phyloP scores from a whole-genome alignment of 345 rosid species.

The Eucalyptus urophylla region DNA sequence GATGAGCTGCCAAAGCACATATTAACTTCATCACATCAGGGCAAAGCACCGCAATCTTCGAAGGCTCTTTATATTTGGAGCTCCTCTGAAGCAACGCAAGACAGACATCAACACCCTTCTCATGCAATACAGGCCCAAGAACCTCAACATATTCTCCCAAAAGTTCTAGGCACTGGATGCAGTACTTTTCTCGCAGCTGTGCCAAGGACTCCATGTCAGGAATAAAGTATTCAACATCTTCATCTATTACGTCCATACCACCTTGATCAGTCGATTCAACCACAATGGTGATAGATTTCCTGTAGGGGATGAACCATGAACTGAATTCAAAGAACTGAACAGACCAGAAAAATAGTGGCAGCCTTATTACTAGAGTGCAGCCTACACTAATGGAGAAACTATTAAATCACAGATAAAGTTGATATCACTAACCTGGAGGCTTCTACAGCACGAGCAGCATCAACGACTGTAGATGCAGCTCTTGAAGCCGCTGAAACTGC shows the following conservation, averaged over 20 bases:
- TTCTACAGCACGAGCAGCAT: conserved; percentile 75
- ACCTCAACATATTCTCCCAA: conserved; percentile 98
- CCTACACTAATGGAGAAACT: not conserved
- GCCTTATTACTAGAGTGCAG: not conserved
- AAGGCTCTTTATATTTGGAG: conserved; percentile 33
- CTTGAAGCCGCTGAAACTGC: conserved; percentile 80
- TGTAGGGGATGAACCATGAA: conserved; percentile 13
- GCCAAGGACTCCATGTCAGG: conserved; percentile 65
- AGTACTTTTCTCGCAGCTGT: conserved; percentile 79
- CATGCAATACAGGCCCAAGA: conserved; percentile 93
- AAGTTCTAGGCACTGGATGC: conserved; percentile 87
- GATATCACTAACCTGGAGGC: conserved; percentile 56
- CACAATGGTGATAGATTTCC: conserved; percentile 20
- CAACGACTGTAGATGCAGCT: conserved; percentile 90
- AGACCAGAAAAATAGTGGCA: not conserved
- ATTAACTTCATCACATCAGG: conserved; percentile 98
- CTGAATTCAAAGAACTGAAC: not conserved
- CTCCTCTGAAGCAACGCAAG: conserved; percentile 60
- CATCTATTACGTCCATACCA: conserved; percentile 22
- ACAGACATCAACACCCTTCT: conserved; percentile 97
- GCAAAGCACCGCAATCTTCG: conserved; percentile 32
- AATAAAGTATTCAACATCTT: conserved; percentile 51
- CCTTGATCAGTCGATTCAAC: conserved; percentile 24
- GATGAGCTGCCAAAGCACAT: conserved; percentile 95
- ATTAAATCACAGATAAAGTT: not conserved